Base-by-base conservation (phyloP, 2,329 filamentous ascomycete species). In the Dothistroma pini region DNA sequence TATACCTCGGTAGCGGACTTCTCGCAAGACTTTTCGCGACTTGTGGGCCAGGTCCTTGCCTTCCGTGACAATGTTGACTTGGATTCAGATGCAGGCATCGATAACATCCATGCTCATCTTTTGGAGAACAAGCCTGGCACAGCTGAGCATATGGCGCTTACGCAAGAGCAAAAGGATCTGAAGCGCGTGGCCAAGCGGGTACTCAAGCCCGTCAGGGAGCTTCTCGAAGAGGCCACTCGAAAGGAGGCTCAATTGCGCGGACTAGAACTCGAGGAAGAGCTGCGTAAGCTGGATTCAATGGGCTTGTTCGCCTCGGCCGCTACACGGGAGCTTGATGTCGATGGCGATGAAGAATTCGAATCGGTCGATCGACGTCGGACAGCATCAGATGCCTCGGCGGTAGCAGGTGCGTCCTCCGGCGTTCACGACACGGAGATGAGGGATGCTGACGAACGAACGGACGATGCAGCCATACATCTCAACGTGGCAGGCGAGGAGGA, bases 101-200 rank as follows among this genome's bases (percentile, higher is more conserved):
- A 68, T 50, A 75, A 78, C n/a, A 74, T 76, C 6, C 76, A 80
- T 49, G 69, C 75, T 32, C 76, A 79, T 57, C 68, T 78, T n/a
- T 74, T 74, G 54, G 70, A 73, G 29, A 63, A 70, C 29, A 68
- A 67, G 38, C 66, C 72, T 21, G 72, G 71, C 21, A 76, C 72
- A 35, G 72, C 73, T 6, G 74, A 76, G 21, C 76, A 80, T 60
- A 72, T 71, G 61, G 74, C 73, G 7, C 69, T 81, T 53, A 77
- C 75, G 1, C 66, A 82, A 10, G 91, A 96, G 69, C 86, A 91
- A 62, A 89, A 90, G 60, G 90, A 96, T 68, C 86, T 89, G 63
- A 89, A 90, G 70, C 89, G 89, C 68, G 79, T 96, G n/a, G 91
- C 90, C 25, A 96, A 96, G 76, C 86, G 92, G 29, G 96, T 97